Evolutionary conservation across 2,329 filamentous ascomycete genomes (phyloP).

Genomic region (Fusarium floridanum): DNA sequence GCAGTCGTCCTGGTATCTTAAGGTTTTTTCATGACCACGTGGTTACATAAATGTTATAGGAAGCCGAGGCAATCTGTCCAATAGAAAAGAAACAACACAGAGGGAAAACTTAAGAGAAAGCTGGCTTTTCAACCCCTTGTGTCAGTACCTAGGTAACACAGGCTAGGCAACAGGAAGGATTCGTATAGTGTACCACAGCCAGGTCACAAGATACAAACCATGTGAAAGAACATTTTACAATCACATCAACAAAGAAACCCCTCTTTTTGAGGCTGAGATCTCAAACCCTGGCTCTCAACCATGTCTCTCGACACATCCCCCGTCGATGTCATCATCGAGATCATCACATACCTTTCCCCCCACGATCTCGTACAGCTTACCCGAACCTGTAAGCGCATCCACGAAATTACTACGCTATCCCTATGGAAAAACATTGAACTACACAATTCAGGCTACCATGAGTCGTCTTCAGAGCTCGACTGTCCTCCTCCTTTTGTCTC

Average conservation of each 20-base stretch:
- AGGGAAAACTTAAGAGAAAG: not conserved
- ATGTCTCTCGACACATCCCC: not conserved
- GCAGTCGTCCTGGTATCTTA: too few species aligned
- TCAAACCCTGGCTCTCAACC: not conserved
- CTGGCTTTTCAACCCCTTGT: not conserved
- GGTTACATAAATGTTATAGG: too few species aligned
- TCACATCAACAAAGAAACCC: not conserved
- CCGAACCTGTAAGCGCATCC: conserved; percentile 11
- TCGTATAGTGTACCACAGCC: not conserved
- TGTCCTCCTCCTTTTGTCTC: conserved; percentile 8
- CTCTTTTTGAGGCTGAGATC: not conserved
- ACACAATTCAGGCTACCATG: conserved; percentile 27
- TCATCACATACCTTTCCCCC: not conserved
- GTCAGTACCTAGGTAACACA: not conserved
- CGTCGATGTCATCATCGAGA: not conserved
- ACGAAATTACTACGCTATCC: not conserved
- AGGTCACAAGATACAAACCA: not conserved
- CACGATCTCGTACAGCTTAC: not conserved
- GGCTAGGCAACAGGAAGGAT: not conserved
- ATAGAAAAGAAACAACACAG: not conserved
- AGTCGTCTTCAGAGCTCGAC: conserved; percentile 19
- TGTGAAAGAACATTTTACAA: not conserved
- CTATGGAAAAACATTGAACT: conserved; percentile 33
- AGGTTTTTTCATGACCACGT: too few species aligned
- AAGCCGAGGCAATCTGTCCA: too few species aligned